Conservation (phyloP, 345 rosid genomes). For the Syzygium aqueum region DNA sequence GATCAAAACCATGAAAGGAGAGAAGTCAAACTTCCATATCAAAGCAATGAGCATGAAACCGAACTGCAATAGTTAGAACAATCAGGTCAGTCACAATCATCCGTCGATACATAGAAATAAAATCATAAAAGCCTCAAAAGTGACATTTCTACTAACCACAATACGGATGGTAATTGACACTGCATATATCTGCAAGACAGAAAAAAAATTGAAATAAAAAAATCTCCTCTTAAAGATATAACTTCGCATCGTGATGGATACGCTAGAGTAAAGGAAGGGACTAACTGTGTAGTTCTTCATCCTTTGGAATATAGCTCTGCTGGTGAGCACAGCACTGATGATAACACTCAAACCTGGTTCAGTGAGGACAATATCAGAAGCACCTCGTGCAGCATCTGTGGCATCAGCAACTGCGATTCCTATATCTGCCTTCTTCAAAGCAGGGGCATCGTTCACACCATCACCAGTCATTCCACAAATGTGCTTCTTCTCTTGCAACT, state of each 20-base stretch:
- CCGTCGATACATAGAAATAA: not conserved
- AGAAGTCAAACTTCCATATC: conserved; percentile 41
- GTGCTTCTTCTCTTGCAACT: conserved; percentile 32
- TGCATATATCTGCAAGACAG: conserved; percentile 25
- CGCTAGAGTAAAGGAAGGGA: not conserved
- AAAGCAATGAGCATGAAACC: conserved; percentile 43
- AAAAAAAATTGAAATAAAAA: not conserved
- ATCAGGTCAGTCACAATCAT: not conserved
- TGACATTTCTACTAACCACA: conserved; percentile 13
- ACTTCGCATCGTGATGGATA: not conserved
- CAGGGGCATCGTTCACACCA: conserved; percentile 47
- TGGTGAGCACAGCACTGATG: conserved; percentile 37
- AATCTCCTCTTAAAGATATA: not conserved
- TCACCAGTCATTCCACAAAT: conserved; percentile 48
- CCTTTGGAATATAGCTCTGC: conserved; percentile 47
- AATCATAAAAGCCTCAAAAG: not conserved
- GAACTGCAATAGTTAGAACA: conserved; percentile 9
- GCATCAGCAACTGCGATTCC: conserved; percentile 44
- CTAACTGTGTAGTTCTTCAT: conserved; percentile 43
- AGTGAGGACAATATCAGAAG: conserved; percentile 41
- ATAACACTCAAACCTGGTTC: conserved; percentile 44
- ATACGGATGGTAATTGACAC: conserved; percentile 50
- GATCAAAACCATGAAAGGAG: conserved; percentile 43
- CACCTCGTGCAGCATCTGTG: conserved; percentile 42
- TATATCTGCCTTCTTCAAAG: conserved; percentile 44